Evolutionary conservation across 768 basidiomycete species (phyloP), one percentile per base, ranked within the genome.

Genomic region (Symmetrospora coprosmae): DNA sequence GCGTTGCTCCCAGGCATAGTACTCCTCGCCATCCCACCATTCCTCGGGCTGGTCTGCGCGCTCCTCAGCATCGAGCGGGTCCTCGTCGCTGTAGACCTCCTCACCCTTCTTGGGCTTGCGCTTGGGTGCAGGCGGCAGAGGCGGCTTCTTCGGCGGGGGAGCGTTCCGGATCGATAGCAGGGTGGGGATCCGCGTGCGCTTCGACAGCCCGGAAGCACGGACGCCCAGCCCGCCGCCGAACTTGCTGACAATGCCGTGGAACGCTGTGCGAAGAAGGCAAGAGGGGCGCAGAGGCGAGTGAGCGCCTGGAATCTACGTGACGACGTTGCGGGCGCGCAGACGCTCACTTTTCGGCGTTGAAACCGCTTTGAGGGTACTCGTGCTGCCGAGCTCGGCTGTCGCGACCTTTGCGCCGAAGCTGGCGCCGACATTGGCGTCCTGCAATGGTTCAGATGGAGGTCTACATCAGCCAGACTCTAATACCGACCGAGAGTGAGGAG

Each of bases 21-120:
- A 58, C n/a, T 58, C 55, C 16, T 58, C 55, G 6, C 21, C 41
- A 16, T 58, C 55, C 55, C 55, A 58, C 55, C 55, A 58, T 28
- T 58, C 55, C 46, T 58, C 55, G 7, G 55, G 55, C 41, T 58
- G 55, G 21, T 58, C 55, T 30, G 33, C 46, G 17, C 28, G 4
- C 31, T 58, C 55, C 13, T 58, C 55, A n/a, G n/a, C n/a, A n/a
- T n/a, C n/a, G n/a, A n/a, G n/a, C 33, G n/a, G 25, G 33, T 58
- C 55, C 8, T 58, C 55, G 30, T 58, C 55, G 16, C 41, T 45
- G 25, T 58, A 58, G 3, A 58, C 55, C 21, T 58, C 55, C 25
- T 58, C 55, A 31, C 55, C 55, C 43, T 58, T 58, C 33, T 58
- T 58, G 28, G 40, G 40, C 55, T 58, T 58, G 11, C 21, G n/a